These are phyloP conservation scores for Dactylellina drechsleri DNA, from an alignment of 2,329 filamentous ascomycete genomes.

Conservation along the genomic window DNA sequence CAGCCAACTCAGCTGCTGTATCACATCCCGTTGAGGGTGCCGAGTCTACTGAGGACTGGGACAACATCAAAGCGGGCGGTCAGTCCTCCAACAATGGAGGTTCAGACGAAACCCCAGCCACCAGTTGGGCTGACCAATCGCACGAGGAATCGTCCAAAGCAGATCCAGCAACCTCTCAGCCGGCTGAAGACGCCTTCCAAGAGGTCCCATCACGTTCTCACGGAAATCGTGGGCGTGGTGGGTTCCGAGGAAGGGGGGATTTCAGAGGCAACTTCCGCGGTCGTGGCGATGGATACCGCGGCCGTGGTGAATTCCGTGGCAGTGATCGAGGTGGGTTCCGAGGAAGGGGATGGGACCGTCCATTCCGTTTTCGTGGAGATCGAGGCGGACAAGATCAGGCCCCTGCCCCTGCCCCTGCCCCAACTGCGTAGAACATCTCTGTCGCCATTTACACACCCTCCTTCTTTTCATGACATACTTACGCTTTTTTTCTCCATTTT, in stretches of 20 bases:
- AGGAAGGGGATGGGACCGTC: conserved; percentile 61
- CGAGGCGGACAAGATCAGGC: conserved; percentile 47
- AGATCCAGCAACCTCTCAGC: conserved; percentile 25
- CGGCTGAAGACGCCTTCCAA: conserved; percentile 47
- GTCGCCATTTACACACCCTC: neutral
- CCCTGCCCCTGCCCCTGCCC: conserved; percentile 31
- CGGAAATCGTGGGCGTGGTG: conserved; percentile 61
- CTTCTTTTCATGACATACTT: neutral
- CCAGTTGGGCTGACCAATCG: conserved; percentile 53
- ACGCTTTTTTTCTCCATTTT: neutral
- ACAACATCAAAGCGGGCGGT: conserved; percentile 44
- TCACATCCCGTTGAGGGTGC: conserved; percentile 19
- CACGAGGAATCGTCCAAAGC: conserved; percentile 50
- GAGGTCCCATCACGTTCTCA: conserved; percentile 54
- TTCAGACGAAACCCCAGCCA: conserved; percentile 26
- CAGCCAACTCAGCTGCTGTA: conserved; percentile 43
- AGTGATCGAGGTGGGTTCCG: conserved; percentile 43
- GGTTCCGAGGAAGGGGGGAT: conserved; percentile 60
- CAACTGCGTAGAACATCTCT: conserved; percentile 38
- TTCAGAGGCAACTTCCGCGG: conserved; percentile 61
- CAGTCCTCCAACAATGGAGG: conserved; percentile 55
- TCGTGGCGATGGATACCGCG: conserved; percentile 63
- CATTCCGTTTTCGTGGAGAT: conserved; percentile 58
- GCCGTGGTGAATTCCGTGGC: conserved; percentile 60
- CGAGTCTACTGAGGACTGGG: conserved; percentile 48